phyloP scores from a whole-genome alignment of 306 rosid genomes.

The Amphicarpaea edgeworthii region DNA sequence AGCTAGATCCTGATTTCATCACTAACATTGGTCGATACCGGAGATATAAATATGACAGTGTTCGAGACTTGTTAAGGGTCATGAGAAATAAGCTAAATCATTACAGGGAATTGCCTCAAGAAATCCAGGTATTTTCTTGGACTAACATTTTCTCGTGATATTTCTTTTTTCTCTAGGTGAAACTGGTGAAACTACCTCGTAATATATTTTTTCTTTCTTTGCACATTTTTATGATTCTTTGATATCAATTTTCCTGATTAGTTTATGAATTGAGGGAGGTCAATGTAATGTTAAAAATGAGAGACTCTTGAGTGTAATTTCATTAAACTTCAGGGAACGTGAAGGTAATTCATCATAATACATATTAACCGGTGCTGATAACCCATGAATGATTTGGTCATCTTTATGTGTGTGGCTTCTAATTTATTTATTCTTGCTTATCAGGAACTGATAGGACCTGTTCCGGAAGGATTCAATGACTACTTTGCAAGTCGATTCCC shows the following conservation, averaged over 20 bases:
- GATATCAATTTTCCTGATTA: background rate
- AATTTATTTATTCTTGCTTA: conserved; percentile 1
- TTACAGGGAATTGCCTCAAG: conserved; percentile 74
- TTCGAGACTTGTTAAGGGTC: conserved; percentile 77
- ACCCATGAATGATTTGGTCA: background rate
- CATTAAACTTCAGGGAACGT: background rate
- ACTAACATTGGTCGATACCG: conserved; percentile 71
- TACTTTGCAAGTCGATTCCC: conserved; percentile 72
- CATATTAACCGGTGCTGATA: background rate
- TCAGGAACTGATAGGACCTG: conserved; percentile 56
- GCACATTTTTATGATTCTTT: background rate
- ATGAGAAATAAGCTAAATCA: conserved; percentile 83
- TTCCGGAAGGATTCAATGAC: conserved; percentile 58
- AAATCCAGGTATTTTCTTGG: conserved; percentile 67
- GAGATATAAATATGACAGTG: conserved; percentile 71
- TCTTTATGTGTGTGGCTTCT: background rate
- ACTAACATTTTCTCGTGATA: conserved; percentile 2
- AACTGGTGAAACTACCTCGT: background rate
- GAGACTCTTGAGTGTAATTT: background rate
- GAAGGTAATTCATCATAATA: background rate
- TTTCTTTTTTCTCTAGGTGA: background rate
- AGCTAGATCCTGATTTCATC: conserved; percentile 64
- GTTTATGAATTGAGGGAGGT: background rate
- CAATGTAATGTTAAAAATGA: background rate
- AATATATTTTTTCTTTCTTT: background rate